Evolutionary conservation across 108 stramenopile species (phyloP).

Genomic region (Nannochloropsis oceanica): DNA sequence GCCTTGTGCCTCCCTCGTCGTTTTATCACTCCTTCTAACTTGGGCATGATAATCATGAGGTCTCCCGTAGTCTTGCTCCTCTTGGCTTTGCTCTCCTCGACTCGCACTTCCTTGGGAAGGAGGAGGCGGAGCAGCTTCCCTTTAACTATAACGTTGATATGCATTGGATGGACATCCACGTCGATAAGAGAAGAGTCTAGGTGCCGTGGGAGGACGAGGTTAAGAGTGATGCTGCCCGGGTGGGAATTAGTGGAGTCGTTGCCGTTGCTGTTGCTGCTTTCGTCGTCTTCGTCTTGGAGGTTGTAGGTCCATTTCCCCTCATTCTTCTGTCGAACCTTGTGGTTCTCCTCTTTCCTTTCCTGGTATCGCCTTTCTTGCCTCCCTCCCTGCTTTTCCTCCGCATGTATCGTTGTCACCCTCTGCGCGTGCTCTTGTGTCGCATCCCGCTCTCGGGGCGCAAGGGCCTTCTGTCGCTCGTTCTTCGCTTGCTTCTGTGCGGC

Average conservation of each 20-base stretch:
- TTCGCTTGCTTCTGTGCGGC: conserved; percentile 64
- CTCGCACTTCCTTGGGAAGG: conserved; percentile 50
- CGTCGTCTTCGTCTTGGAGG: conserved; percentile 44
- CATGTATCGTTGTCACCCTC: neutral
- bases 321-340: conserved; percentile 32
- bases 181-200: conserved; percentile 61
- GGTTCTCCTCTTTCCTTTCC: conserved; percentile 14
- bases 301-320: conserved; percentile 57
- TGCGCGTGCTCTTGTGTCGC: conserved; percentile 33
- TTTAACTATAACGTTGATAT: conserved; percentile 60
- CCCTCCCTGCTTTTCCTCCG: conserved; percentile 20
- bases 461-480: conserved; percentile 45
- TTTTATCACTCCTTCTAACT: conserved; percentile 33
- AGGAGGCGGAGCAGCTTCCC: conserved; percentile 51
- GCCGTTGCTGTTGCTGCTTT: neutral
- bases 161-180: conserved; percentile 63
- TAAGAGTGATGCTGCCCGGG: conserved; percentile 32
- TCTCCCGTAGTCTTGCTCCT: conserved; percentile 55
- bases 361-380: neutral
- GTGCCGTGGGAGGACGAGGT: conserved; percentile 45
- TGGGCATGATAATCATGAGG: conserved; percentile 62
- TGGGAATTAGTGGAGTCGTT: too few relatives aligned
- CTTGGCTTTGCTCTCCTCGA: conserved; percentile 29
- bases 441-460: conserved; percentile 38
- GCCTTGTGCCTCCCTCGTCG: too few relatives aligned